Evolutionary conservation across 1,284 basidiomycete genomes (phyloP).

Genomic region (Abortiporus biennis): DNA sequence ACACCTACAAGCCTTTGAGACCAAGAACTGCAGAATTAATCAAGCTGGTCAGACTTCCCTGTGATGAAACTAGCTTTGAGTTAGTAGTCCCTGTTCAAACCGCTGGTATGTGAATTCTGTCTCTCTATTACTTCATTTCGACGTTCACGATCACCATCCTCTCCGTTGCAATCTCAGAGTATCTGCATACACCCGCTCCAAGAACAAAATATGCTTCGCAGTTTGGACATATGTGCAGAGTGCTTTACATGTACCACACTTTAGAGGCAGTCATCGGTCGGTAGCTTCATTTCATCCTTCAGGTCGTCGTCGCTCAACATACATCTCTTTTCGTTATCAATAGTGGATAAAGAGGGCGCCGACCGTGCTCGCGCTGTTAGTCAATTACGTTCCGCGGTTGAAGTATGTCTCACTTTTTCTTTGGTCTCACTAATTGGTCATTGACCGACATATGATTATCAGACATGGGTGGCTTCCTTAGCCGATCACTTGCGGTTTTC

Average conservation of each 20-base stretch:
- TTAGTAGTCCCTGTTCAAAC: conserved; percentile 51
- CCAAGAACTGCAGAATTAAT: conserved; percentile 39
- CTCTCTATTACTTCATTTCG: not conserved
- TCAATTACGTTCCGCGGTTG: conserved; percentile 34
- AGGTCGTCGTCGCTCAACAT: not conserved
- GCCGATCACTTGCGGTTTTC: conserved; percentile 64
- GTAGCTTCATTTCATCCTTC: conserved; percentile 10
- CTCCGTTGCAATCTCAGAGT: conserved; percentile 39
- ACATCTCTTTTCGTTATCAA: not conserved
- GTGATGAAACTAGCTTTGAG: conserved; percentile 75
- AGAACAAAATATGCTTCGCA: conserved; percentile 58
- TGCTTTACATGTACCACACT: conserved; percentile 55
- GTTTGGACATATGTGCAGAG: conserved; percentile 64
- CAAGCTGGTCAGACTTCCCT: conserved; percentile 50
- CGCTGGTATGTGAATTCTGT: conserved; percentile 41
- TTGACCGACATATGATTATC: conserved; percentile 8
- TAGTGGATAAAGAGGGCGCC: conserved; percentile 18
- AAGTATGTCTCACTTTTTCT: conserved; percentile 24
- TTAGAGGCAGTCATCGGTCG: conserved; percentile 36
- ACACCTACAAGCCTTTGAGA: conserved; percentile 24
- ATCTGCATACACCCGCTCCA: conserved; percentile 54
- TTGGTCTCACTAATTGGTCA: conserved; percentile 1
- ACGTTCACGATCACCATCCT: not conserved
- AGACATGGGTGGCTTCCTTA: conserved; percentile 62
- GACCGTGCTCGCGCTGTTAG: conserved; percentile 20